phyloP scores from a whole-genome alignment of 371 early-diverging fungal species.

The Dipsacomyces acuminosporus region DNA sequence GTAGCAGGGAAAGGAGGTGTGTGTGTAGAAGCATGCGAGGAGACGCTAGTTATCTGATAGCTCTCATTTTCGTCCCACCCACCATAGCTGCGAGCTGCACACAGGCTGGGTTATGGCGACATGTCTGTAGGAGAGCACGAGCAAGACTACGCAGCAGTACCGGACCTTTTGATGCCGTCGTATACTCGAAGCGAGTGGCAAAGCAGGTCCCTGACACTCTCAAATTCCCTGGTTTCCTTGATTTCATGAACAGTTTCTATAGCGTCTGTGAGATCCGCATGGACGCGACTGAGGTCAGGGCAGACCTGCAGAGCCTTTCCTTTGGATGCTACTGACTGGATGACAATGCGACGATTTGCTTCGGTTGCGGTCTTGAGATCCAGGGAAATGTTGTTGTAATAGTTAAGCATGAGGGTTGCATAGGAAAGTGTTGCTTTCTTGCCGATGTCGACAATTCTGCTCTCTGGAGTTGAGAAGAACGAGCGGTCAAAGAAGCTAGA shows the following conservation, averaged over 20 bases:
- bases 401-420: conserved; percentile 41
- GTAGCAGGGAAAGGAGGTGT: too few species aligned
- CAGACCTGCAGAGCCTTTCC: conserved; percentile 16
- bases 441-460: conserved; percentile 30
- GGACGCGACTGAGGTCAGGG: conserved; percentile 30
- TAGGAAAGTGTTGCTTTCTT: conserved; percentile 34
- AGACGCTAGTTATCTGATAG: not conserved
- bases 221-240: conserved; percentile 17
- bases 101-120: too few species aligned
- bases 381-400: conserved; percentile 43
- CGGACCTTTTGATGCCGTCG: conserved; percentile 14
- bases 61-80: too few species aligned
- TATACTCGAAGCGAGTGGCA: conserved; percentile 40
- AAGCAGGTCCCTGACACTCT: conserved; percentile 31
- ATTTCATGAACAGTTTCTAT: conserved; percentile 15
- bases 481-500: conserved; percentile 45
- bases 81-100: too few species aligned
- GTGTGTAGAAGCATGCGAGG: not conserved
- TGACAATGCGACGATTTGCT: conserved; percentile 26
- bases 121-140: not conserved
- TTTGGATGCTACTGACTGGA: conserved; percentile 30
- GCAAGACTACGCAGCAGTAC: too few species aligned
- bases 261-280: conserved; percentile 35
- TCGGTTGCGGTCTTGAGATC: conserved; percentile 34
- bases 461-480: conserved; percentile 40